Conservation (phyloP, 306 rosid genomes). For the Rosa chinensis region DNA sequence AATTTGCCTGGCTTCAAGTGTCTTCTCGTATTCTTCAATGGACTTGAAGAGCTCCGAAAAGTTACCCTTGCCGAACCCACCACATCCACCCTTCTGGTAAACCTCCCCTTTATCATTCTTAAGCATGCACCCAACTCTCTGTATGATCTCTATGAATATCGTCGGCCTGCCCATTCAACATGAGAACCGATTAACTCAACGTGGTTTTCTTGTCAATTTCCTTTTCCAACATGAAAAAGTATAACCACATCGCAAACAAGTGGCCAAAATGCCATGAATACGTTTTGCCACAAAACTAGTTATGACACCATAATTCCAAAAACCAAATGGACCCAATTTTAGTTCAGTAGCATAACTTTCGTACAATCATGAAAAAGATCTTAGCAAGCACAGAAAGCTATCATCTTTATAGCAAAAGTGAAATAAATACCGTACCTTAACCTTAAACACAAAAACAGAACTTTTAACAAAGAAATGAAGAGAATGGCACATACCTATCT, state of each 20-base stretch:
- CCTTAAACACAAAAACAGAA: not conserved
- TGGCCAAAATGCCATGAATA: not conserved
- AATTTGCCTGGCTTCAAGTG: slow-evolving; percentile 53
- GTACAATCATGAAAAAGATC: too few relatives aligned
- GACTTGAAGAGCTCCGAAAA: slow-evolving; percentile 96
- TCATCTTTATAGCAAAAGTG: not conserved
- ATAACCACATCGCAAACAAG: not conserved
- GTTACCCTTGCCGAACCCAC: slow-evolving; percentile 98
- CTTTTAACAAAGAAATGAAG: not conserved
- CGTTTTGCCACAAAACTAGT: too few relatives aligned
- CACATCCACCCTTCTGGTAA: slow-evolving; percentile 91
- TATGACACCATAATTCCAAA: too few relatives aligned
- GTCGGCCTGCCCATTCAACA: slow-evolving; percentile 68
- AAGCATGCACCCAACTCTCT: slow-evolving; percentile 88
- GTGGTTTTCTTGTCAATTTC: not conserved
- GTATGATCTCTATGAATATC: slow-evolving; percentile 85
- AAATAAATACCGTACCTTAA: too few relatives aligned
- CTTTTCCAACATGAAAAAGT: not conserved
- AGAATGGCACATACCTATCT: slow-evolving; percentile 52
- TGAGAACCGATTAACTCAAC: slow-evolving; percentile 12
- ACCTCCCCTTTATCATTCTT: slow-evolving; percentile 72
- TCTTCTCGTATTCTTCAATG: slow-evolving; percentile 90
- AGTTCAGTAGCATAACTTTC: too few relatives aligned
- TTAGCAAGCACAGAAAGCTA: too few relatives aligned
- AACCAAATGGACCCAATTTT: too few relatives aligned